A percentile compares a stretch with the other conserved stretches of the same genome.
Conservation (phyloP, 2,329 filamentous ascomycete species). For the Aspergillus sp. region DNA sequence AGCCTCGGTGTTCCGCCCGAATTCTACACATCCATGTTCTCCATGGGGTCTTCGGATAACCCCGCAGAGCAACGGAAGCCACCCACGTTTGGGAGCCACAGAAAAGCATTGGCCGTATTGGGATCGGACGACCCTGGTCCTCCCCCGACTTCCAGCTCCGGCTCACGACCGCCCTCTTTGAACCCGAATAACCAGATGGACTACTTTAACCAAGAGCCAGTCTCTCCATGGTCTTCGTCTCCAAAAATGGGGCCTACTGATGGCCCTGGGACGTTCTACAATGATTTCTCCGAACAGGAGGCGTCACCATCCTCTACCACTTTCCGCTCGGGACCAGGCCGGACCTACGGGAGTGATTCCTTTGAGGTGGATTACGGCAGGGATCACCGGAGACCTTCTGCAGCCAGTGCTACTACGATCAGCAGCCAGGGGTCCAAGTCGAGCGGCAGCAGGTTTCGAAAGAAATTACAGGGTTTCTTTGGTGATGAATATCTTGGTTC, state of each 20-base stretch:
- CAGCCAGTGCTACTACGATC: conserved; percentile 77
- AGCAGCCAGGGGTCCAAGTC: conserved; percentile 79
- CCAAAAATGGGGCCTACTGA: conserved; percentile 21
- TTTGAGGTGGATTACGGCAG: conserved; percentile 55
- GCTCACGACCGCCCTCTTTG: conserved; percentile 16
- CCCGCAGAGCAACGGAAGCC: conserved; percentile 32
- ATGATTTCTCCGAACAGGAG: conserved; percentile 34
- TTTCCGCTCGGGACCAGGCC: conserved; percentile 54
- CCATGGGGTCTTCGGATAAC: conserved; percentile 30
- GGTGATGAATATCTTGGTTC: conserved; percentile 75
- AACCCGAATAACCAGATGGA: conserved; percentile 13
- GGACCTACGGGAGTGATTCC: conserved; percentile 51
- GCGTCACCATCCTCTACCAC: conserved; percentile 60
- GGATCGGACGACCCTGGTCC: conserved; percentile 22
- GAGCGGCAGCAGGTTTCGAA: conserved; percentile 62
- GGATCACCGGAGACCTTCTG: conserved; percentile 76
- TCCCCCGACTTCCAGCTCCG: conserved; percentile 15
- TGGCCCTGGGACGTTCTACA: conserved; percentile 29
- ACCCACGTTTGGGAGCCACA: conserved; percentile 26
- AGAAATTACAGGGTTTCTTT: conserved; percentile 86
- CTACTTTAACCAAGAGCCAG: conserved; percentile 18
- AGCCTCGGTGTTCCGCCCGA: conserved; percentile 16
- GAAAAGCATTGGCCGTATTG: conserved; percentile 27
- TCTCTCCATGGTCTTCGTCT: conserved; percentile 26
- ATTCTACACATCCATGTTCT: conserved; percentile 26